Conservation (phyloP, 495 filamentous ascomycete species). For the Penicillium bialowiezense region DNA sequence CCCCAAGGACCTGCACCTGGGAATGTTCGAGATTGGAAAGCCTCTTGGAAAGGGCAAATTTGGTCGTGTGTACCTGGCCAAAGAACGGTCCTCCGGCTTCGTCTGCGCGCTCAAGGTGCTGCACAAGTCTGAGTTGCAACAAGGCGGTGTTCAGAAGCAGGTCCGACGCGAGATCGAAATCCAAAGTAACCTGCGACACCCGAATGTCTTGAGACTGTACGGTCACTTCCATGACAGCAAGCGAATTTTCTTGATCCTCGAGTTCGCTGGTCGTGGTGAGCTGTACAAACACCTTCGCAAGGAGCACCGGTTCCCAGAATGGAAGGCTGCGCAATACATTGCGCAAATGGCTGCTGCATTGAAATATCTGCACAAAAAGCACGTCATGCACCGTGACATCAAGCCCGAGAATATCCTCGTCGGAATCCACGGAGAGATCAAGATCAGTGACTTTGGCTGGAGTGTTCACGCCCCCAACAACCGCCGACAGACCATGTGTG, state of each 20-base stretch:
- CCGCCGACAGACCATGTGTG: slow-evolving; percentile 90
- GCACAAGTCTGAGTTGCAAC: slow-evolving; percentile 90
- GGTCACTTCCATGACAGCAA: slow-evolving; percentile 98
- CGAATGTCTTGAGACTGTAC: slow-evolving; percentile 91
- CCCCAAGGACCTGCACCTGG: slow-evolving; percentile 82
- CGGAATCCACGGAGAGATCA: slow-evolving; percentile 96
- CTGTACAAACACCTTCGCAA: slow-evolving; percentile 93
- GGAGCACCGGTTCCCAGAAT: slow-evolving; percentile 87
- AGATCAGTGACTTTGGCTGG: slow-evolving; percentile 98
- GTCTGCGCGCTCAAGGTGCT: slow-evolving; percentile 96
- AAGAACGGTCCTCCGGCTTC: slow-evolving; percentile 83
- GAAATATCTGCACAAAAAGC: slow-evolving; percentile 91
- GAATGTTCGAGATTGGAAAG: slow-evolving; percentile 98
- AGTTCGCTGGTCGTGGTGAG: slow-evolving; percentile 94
- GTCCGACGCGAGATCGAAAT: slow-evolving; percentile 97
- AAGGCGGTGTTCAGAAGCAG: slow-evolving; percentile 94
- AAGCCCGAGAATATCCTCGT: slow-evolving; percentile 99
- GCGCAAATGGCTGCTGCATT: slow-evolving; percentile 98
- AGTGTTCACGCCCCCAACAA: slow-evolving; percentile 97
- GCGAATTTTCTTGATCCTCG: slow-evolving; percentile 91
- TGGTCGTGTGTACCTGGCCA: slow-evolving; percentile 91
- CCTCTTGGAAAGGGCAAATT: slow-evolving; percentile 98
- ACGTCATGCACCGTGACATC: slow-evolving; percentile 98
- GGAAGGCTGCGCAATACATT: slow-evolving; percentile 94
- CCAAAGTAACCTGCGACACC: slow-evolving; percentile 92